A percentile compares a stretch with the other conserved stretches of the same genome.
Conservation (phyloP, 148 eudicot genomes). For the Persicaria tinctoria region DNA sequence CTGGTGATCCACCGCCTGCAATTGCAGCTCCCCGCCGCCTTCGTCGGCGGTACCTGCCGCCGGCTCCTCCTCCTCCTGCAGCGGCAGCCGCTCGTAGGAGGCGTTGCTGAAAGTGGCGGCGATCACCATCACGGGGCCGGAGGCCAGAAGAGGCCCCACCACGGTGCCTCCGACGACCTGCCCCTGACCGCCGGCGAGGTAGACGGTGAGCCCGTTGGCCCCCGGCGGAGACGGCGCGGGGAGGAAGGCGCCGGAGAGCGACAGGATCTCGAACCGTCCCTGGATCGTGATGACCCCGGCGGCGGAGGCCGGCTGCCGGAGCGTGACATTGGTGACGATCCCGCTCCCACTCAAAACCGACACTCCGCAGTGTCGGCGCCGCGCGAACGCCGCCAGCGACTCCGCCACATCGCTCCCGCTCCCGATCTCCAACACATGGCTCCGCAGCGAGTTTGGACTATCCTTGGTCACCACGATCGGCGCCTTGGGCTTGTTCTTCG, state of each 20-base stretch:
- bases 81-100: constrained; percentile 1
- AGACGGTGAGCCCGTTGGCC: neutral
- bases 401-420: constrained; percentile 4
- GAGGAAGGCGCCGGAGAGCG: constrained; percentile 1
- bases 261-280: constrained; percentile 6
- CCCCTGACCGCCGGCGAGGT: constrained; percentile 5
- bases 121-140: constrained; percentile 6
- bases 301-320: constrained; percentile 1
- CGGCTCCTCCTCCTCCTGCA: neutral
- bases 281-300: constrained; percentile 2
- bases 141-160: neutral
- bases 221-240: neutral
- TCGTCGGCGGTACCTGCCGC: neutral
- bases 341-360: constrained; percentile 9
- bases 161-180: constrained; percentile 9
- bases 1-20: constrained; percentile 1
- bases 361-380: constrained; percentile 1
- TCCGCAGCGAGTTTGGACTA: constrained; percentile 6
- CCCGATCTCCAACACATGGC: constrained; percentile 3
- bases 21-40: neutral
- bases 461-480: constrained; percentile 8
- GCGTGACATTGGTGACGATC: constrained; percentile 6
- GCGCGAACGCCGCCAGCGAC: neutral
- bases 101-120: constrained; percentile 9
- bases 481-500: constrained; percentile 8